Conservation (phyloP, 495 filamentous ascomycete genomes). For the Hypomontagnella monticulosa region DNA sequence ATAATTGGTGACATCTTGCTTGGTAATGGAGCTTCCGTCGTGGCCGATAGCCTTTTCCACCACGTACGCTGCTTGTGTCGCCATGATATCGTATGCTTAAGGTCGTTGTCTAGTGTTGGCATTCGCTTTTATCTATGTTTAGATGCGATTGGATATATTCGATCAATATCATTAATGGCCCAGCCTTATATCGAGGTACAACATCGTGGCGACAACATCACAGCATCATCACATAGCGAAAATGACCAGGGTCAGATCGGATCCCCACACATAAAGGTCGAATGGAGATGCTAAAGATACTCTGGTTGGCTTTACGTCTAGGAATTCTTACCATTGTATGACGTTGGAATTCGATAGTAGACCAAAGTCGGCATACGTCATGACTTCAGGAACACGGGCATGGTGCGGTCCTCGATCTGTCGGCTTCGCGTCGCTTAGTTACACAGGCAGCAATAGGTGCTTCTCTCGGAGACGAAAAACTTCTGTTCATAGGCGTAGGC, state of each 20-base stretch:
- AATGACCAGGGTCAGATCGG: constrained; percentile 8
- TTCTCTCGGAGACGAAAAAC: too few species aligned
- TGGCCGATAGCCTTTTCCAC: constrained; percentile 75
- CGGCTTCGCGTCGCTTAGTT: too few species aligned
- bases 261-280: not conserved
- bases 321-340: constrained; percentile 26
- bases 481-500: too few species aligned
- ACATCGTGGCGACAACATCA: constrained; percentile 29
- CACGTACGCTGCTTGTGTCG: constrained; percentile 70
- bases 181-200: constrained; percentile 8
- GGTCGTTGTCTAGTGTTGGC: too few species aligned
- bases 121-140: too few species aligned
- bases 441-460: too few species aligned
- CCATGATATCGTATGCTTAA: constrained; percentile 10
- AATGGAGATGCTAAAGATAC: constrained; percentile 5
- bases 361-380: constrained; percentile 27
- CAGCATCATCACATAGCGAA: constrained; percentile 25
- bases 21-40: constrained; percentile 63
- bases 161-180: too few species aligned
- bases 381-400: constrained; percentile 8
- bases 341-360: constrained; percentile 25
- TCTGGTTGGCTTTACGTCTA: constrained; percentile 1
- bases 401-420: not conserved
- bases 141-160: too few species aligned
- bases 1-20: constrained; percentile 66